These are phyloP conservation scores for Helotiales sp. DNA, from an alignment of 2,329 filamentous ascomycete species.

Conservation along the genomic window DNA sequence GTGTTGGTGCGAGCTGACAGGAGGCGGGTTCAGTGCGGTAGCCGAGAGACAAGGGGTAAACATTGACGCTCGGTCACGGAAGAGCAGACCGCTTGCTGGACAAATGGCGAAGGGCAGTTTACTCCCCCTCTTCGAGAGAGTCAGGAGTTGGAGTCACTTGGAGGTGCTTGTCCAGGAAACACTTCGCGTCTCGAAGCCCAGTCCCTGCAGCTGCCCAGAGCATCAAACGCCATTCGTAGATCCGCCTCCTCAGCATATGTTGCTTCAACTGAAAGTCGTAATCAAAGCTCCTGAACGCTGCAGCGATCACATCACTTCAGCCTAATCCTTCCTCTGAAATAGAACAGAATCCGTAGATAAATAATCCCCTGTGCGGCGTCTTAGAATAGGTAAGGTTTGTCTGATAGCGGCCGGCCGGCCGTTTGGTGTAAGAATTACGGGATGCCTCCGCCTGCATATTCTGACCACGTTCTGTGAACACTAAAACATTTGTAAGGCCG, in stretches of 20 bases:
- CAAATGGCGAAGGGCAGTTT: constrained; percentile 14
- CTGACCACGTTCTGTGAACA: neutral
- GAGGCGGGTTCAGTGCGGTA: neutral
- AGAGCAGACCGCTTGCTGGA: constrained; percentile 13
- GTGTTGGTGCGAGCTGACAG: neutral
- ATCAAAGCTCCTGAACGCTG: neutral
- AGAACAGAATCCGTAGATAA: neutral
- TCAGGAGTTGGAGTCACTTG: neutral
- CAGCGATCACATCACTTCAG: constrained; percentile 9
- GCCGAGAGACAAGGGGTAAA: constrained; percentile 8
- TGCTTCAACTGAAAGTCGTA: neutral
- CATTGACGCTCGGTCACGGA: constrained; percentile 13
- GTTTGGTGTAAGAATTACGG: constrained; percentile 5
- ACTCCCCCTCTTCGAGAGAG: neutral
- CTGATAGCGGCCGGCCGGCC: neutral
- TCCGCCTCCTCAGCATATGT: neutral
- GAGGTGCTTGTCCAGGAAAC: constrained; percentile 13
- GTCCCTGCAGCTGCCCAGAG: constrained; percentile 12
- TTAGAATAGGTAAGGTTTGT: constrained; percentile 4
- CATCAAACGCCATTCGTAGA: constrained; percentile 7
- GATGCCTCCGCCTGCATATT: neutral
- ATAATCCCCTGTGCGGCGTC: constrained; percentile 8
- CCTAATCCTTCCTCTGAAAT: constrained; percentile 7
- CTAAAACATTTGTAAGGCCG: constrained; percentile 5
- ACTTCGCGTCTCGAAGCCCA: constrained; percentile 18